Conservation (phyloP, 2,329 filamentous ascomycete species). For the Taxawa tesnikishii region DNA sequence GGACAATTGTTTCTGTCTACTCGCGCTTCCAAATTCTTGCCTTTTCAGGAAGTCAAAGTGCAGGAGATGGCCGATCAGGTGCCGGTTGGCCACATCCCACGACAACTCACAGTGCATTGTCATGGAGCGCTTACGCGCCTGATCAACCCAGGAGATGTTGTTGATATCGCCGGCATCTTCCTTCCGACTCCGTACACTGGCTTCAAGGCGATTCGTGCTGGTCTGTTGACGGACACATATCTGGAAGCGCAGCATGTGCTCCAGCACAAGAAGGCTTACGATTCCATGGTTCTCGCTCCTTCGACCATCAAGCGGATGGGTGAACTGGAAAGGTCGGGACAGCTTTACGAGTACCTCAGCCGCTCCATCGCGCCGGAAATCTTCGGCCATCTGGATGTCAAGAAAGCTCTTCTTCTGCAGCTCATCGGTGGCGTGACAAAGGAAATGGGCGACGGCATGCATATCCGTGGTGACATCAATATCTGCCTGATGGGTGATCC, state of each 20-base stretch:
- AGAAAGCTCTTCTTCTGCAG: slow-evolving; percentile 91
- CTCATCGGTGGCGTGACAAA: slow-evolving; percentile 94
- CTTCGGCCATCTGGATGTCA: slow-evolving; percentile 90
- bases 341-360: slow-evolving; percentile 90
- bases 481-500: slow-evolving; percentile 98
- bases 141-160: slow-evolving; percentile 85
- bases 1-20: slow-evolving; percentile 89
- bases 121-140: slow-evolving; percentile 76
- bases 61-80: slow-evolving; percentile 99
- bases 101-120: slow-evolving; percentile 79
- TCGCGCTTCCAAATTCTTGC: slow-evolving; percentile 90
- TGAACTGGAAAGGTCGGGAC: slow-evolving; percentile 70
- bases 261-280: slow-evolving; percentile 97
- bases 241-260: slow-evolving; percentile 85
- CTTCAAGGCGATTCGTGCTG: slow-evolving; percentile 92
- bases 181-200: slow-evolving; percentile 97
- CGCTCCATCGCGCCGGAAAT: slow-evolving; percentile 97
- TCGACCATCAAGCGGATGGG: slow-evolving; percentile 73
- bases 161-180: slow-evolving; percentile 92
- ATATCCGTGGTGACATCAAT: slow-evolving; percentile 97
- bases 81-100: slow-evolving; percentile 91
- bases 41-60: slow-evolving; percentile 97
- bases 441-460: slow-evolving; percentile 95
- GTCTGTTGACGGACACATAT: slow-evolving; percentile 93
- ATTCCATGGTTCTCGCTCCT: slow-evolving; percentile 76